Base-by-base conservation (phyloP, 140 eudicot genomes). In the Flaveria floridana region DNA sequence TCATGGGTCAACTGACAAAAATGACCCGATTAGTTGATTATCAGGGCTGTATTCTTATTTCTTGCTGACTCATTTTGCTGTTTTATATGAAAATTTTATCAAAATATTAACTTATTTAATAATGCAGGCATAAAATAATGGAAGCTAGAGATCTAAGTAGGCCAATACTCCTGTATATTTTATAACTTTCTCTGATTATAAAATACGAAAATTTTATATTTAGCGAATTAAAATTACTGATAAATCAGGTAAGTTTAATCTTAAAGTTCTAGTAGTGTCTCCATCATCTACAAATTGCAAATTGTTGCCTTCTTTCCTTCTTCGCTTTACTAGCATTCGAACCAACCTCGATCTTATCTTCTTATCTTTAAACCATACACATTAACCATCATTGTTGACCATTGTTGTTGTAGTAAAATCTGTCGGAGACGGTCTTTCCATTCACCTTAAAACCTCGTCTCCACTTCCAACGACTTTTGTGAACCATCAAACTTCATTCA, bases 1-100 rank as follows among this genome's bases (percentile, higher is more conserved):
- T 52, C 68, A 53, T 71, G 59, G 26, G 80, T 80, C 84, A 75
- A 68, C 72, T 80, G 44, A 80, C 79, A 79, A 19, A 11, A 44
- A 10, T 25, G 55, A 56, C 44, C 68, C 53, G 23, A 75, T 58
- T 59, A 30, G 67, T 74, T 74, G 72, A 74, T 69, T 57, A 59
- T 65, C 79, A 80, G 70, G 8, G 21, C 76, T 80, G 79, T 73
- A 25, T 56, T 73, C 71, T 66, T 39, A 30, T 34, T 34, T 67
- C n/a, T 20, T 34, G 83, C 71, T 80, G 66, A 80, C 66, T 28
- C 76, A 66, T 47, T 47, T 73, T 44, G 26, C 21, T 73, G 57
- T 64, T 34, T 78, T 7, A 0, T 64, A 42, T 73, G 44, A 39
- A 34, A 34, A 34, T 0, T 34, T 34, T 34, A 72, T 28, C 57